These are phyloP conservation scores for Pelargonium cotyledonis DNA, from an alignment of 441 rosid species.

Conservation along the genomic window DNA sequence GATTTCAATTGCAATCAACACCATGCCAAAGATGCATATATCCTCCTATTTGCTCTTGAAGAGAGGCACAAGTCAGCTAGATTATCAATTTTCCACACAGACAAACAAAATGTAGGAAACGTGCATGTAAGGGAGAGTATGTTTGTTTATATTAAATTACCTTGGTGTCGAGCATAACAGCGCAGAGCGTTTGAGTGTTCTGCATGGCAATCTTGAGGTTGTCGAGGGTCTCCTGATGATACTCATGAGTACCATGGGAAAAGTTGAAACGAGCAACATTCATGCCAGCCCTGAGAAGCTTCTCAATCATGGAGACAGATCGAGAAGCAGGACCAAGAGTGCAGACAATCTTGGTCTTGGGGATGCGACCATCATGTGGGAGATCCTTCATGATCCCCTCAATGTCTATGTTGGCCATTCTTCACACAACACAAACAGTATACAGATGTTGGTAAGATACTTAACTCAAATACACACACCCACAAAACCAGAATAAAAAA, in stretches of 20 bases:
- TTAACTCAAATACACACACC: no score
- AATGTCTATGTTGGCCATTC: slow-evolving; percentile 84
- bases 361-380: slow-evolving; percentile 55
- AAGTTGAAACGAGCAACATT: slow-evolving; percentile 93
- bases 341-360: slow-evolving; percentile 92
- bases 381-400: slow-evolving; percentile 61
- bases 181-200: slow-evolving; percentile 76
- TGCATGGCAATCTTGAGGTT: slow-evolving; percentile 74
- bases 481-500: no score
- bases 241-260: slow-evolving; percentile 88
- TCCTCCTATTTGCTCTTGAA: background rate
- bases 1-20: background rate
- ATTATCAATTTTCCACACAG: no score
- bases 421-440: background rate
- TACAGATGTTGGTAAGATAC: background rate
- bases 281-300: slow-evolving; percentile 81
- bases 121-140: slow-evolving; percentile 18
- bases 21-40: background rate
- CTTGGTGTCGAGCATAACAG: slow-evolving; percentile 97
- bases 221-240: slow-evolving; percentile 82
- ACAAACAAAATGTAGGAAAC: no score
- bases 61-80: background rate
- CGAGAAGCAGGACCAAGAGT: slow-evolving; percentile 86
- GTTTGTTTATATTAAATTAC: slow-evolving; percentile 55
- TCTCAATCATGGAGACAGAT: slow-evolving; percentile 67